phyloP scores from a whole-genome alignment of 108 stramenopile genomes.

The Schizochytrium sp. region DNA sequence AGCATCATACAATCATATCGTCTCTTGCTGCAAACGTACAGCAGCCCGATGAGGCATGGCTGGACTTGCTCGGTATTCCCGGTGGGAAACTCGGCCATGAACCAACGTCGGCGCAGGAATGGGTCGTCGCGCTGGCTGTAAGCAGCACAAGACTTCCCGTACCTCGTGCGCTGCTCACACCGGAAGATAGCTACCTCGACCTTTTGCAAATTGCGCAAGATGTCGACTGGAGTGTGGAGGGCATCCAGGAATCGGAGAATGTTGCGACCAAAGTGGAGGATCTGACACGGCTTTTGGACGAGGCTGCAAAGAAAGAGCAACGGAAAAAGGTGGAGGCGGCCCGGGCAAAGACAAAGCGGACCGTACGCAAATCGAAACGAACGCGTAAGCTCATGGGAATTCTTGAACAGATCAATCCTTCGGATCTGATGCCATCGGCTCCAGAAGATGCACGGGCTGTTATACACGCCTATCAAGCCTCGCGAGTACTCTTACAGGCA shows the following conservation, averaged over 20 bases:
- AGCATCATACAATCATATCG: neutral
- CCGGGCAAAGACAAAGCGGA: neutral
- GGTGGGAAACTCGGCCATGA: neutral
- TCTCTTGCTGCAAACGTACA: neutral
- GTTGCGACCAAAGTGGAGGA: neutral
- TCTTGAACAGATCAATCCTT: neutral
- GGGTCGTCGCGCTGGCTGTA: neutral
- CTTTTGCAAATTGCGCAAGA: neutral
- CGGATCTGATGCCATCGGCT: neutral
- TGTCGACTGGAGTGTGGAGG: neutral
- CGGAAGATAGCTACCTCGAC: neutral
- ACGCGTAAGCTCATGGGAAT: neutral
- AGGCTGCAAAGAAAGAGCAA: neutral
- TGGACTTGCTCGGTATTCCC: neutral
- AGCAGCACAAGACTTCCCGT: neutral
- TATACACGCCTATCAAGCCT: neutral
- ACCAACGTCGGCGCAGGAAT: neutral
- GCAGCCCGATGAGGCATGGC: neutral
- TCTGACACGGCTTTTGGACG: neutral
- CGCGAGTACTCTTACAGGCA: neutral
- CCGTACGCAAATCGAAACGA: neutral
- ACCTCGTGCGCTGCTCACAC: neutral
- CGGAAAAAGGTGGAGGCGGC: neutral
- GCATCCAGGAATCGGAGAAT: no score
- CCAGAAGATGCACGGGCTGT: neutral